A percentile compares a stretch with the other conserved stretches of the same genome.
phyloP scores from a whole-genome alignment of 805 yeast genomes.

The Scheffersomyces coipomensis region DNA sequence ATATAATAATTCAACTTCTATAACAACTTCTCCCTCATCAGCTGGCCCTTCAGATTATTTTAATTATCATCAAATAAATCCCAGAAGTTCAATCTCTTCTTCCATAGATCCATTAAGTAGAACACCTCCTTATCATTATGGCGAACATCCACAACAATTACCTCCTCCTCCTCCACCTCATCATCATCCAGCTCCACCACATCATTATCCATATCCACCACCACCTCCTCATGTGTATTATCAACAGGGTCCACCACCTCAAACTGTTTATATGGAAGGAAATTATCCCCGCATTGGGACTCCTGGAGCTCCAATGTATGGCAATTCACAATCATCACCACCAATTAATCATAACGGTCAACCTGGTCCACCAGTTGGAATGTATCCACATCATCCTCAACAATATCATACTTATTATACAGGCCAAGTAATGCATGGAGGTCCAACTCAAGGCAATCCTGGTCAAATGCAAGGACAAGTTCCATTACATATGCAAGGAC shows the following conservation, averaged over 20 bases:
- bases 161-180: slow-evolving; percentile 1
- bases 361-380: background rate
- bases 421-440: too few species aligned
- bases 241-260: slow-evolving; percentile 2
- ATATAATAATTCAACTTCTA: background rate
- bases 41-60: background rate
- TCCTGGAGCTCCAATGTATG: slow-evolving; percentile 3
- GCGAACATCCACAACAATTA: slow-evolving; percentile 5
- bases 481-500: too few species aligned
- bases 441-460: background rate
- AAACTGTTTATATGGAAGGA: background rate
- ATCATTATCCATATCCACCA: slow-evolving; percentile 1
- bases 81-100: background rate
- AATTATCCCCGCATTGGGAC: background rate
- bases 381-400: slow-evolving; percentile 5
- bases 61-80: background rate
- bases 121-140: slow-evolving; percentile 1
- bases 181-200: background rate
- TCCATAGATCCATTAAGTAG: background rate
- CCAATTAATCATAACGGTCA: slow-evolving; percentile 1
- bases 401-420: slow-evolving; percentile 3
- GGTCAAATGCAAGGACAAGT: background rate
- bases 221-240: slow-evolving; percentile 2
- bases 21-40: background rate
- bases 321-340: slow-evolving; percentile 3